Conservation (phyloP, 169 alveolate species). For the Neospora caninum region DNA sequence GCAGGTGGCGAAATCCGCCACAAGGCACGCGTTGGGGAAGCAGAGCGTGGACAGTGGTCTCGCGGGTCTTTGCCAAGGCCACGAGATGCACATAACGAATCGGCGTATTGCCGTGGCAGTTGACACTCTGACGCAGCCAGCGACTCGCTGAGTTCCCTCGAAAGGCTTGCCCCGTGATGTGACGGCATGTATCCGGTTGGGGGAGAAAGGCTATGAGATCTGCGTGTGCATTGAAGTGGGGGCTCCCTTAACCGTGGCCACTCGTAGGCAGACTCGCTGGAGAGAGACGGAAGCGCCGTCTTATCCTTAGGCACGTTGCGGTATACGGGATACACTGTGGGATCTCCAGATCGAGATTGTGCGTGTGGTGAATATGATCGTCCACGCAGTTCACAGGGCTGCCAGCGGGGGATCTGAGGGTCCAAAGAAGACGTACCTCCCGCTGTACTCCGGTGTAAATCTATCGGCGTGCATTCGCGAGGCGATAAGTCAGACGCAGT, state of each 20-base stretch:
- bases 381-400: background rate
- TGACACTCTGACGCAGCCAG: no score
- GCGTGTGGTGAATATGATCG: background rate
- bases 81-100: no score
- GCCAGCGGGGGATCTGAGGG: background rate
- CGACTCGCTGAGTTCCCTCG: background rate
- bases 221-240: background rate
- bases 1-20: background rate
- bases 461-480: background rate
- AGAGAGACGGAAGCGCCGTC: background rate
- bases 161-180: background rate
- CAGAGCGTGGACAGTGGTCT: background rate
- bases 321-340: background rate
- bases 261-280: background rate
- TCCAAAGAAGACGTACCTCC: background rate
- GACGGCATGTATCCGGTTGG: background rate
- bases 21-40: background rate
- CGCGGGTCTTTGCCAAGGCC: background rate
- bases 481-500: background rate
- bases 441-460: background rate
- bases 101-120: no score
- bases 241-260: background rate
- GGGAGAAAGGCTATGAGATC: background rate
- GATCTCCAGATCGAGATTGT: background rate
- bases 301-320: background rate